Evolutionary conservation across 2,329 filamentous ascomycete genomes (phyloP), one percentile per base, ranked within the genome.

Genomic region (Trichoderma koningiopsis): DNA sequence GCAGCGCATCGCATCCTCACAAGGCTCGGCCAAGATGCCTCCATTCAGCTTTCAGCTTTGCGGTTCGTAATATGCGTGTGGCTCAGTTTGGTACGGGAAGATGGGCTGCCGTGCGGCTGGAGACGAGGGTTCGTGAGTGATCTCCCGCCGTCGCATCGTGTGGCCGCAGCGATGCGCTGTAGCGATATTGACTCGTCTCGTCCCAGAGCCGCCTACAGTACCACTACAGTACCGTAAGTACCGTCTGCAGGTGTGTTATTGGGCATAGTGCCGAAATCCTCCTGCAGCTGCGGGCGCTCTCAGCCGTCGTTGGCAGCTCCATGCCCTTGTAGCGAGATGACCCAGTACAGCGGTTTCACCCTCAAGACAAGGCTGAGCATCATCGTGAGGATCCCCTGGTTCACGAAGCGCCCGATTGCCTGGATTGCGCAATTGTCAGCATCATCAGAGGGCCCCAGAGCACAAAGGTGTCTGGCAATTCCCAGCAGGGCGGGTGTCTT

Each of bases 101-200:
- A 62, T 35, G 29, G 53, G 55, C n/a, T 31, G 55, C 27, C 63
- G 57, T 53, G 65, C 43, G 61, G 62, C 62, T 67, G 68, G 29
- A 55, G 53, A 55, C 22, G 49, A 49, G 55, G 62, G 56, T 59
- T 58, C 53, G 43, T 24, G 57, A 70, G 68, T 62, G 62, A 70
- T 14, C 43, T 49, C 62, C 68, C 68, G 68, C 62, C 68, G 68
- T 70, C 68, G 68, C 62, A 69, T 67, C 47, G 29, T 33, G n/a
- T 33, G n/a, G 57, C 35, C 27, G 62, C 22, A 31, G 27, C 55
- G 55, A 37, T 58, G 16, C 29, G 33, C 27, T 22, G 56, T 22
- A 55, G 52, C 27, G 24, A 55, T 14, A 29, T 27, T 27, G 13
- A 31, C 47, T 55, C 47, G 22, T n/a, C 47, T 55, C 47, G 31